phyloP scores from a whole-genome alignment of 306 rosid species.

The Vigna nakashimae region DNA sequence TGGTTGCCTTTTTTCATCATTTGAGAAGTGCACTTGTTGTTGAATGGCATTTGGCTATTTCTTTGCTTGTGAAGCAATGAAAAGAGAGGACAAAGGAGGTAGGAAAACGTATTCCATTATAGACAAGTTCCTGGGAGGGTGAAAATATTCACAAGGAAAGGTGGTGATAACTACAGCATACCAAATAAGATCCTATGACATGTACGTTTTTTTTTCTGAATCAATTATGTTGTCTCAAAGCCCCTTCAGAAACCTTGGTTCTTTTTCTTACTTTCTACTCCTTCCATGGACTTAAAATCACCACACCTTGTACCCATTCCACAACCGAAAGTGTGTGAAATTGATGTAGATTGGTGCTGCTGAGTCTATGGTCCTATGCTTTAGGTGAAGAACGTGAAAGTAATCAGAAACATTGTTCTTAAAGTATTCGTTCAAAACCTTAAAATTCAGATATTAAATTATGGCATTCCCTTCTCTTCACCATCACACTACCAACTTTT shows the following conservation, averaged over 20 bases:
- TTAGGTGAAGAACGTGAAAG: constrained; percentile 40
- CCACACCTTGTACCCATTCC: constrained; percentile 19
- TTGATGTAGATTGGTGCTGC: constrained; percentile 36
- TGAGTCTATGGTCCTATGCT: constrained; percentile 1
- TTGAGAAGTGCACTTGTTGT: constrained; percentile 37
- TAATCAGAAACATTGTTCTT: neutral
- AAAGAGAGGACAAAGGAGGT: constrained; percentile 46
- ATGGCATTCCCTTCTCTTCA: constrained; percentile 12
- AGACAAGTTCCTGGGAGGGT: constrained; percentile 42
- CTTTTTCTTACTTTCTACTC: constrained; percentile 43
- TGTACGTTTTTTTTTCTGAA: neutral
- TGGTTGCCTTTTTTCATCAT: constrained; percentile 45
- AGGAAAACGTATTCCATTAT: constrained; percentile 39
- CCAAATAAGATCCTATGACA: constrained; percentile 61
- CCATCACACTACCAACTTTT: constrained; percentile 11
- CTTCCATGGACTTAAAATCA: constrained; percentile 32
- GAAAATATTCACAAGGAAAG: constrained; percentile 51
- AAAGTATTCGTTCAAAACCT: constrained; percentile 12
- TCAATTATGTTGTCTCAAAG: neutral
- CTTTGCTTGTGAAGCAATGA: constrained; percentile 78
- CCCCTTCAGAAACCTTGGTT: constrained; percentile 7
- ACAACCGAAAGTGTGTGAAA: constrained; percentile 46
- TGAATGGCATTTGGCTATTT: constrained; percentile 47
- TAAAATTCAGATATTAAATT: neutral
- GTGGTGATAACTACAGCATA: constrained; percentile 63